Percentiles rank a stretch among this genome's conserved stretches.
These are phyloP conservation scores for Sporobolomyces phaffii DNA, from an alignment of 768 basidiomycete species.

Conservation along the genomic window DNA sequence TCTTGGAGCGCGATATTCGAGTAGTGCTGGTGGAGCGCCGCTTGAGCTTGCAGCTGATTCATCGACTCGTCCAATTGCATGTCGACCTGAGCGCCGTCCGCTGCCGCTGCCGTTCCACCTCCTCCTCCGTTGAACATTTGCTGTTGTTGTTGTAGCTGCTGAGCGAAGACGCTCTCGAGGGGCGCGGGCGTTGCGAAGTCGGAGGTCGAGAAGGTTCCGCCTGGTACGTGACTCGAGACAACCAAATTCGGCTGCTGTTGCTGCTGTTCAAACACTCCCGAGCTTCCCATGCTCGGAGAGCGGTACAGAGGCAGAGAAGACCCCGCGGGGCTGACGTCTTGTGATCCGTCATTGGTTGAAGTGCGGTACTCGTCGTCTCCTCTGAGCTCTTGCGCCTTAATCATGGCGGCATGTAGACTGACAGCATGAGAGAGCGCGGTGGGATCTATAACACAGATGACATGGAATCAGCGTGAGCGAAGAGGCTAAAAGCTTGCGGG, in stretches of 20 bases:
- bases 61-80: conserved; percentile 25
- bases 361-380: conserved; percentile 8
- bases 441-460: background rate
- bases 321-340: conserved; percentile 16
- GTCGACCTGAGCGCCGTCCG: background rate
- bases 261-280: conserved; percentile 8
- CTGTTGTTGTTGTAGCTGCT: conserved; percentile 13
- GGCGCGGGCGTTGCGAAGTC: conserved; percentile 9
- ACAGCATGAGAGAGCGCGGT: background rate
- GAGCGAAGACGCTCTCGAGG: conserved; percentile 15
- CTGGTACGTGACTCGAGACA: background rate
- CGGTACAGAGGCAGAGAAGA: background rate
- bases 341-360: conserved; percentile 13
- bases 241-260: background rate
- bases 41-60: conserved; percentile 20
- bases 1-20: conserved; percentile 1
- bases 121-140: conserved; percentile 3
- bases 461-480: too few species aligned
- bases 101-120: too few species aligned
- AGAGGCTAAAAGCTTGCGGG: background rate
- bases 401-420: conserved; percentile 3
- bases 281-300: conserved; percentile 18
- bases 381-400: background rate
- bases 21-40: conserved; percentile 33
- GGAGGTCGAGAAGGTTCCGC: background rate